These are phyloP conservation scores for Coemansia sp. DNA, from an alignment of 192 early-diverging fungal species.

Conservation along the genomic window DNA sequence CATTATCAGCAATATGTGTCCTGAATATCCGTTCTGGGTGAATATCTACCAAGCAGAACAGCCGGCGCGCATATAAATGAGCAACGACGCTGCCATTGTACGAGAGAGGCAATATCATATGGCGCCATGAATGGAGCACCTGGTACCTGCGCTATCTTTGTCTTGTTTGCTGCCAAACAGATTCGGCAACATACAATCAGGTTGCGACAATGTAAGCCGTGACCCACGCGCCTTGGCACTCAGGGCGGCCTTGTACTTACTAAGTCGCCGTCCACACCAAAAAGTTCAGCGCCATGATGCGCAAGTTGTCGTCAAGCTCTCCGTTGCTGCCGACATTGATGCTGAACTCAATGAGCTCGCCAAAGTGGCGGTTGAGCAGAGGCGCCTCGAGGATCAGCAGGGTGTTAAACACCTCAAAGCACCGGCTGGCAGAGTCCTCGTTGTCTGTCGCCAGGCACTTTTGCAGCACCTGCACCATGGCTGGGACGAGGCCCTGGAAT, in stretches of 20 bases:
- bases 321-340: constrained; percentile 67
- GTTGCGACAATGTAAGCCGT: not conserved
- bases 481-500: constrained; percentile 73
- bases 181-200: not conserved
- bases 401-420: constrained; percentile 86
- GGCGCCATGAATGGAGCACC: not conserved
- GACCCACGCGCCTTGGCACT: not conserved
- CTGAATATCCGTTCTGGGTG: not conserved
- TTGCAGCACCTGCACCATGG: constrained; percentile 83
- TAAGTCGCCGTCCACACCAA: constrained; percentile 60
- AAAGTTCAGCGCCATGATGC: constrained; percentile 82
- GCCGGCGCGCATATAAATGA: not conserved
- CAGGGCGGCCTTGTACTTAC: constrained; percentile 50
- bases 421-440: constrained; percentile 71
- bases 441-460: constrained; percentile 71
- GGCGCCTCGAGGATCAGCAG: constrained; percentile 80
- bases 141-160: not conserved
- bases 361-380: constrained; percentile 73
- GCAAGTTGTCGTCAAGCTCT: constrained; percentile 65
- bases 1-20: not conserved
- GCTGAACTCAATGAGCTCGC: constrained; percentile 80
- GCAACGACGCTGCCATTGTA: not conserved
- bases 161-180: not conserved
- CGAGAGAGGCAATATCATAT: constrained; percentile 2
- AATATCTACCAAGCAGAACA: not conserved